A percentile compares a stretch with the other conserved stretches of the same genome.
phyloP scores from a whole-genome alignment of 2,329 filamentous ascomycete species.

The Colletotrichum gigasporum region DNA sequence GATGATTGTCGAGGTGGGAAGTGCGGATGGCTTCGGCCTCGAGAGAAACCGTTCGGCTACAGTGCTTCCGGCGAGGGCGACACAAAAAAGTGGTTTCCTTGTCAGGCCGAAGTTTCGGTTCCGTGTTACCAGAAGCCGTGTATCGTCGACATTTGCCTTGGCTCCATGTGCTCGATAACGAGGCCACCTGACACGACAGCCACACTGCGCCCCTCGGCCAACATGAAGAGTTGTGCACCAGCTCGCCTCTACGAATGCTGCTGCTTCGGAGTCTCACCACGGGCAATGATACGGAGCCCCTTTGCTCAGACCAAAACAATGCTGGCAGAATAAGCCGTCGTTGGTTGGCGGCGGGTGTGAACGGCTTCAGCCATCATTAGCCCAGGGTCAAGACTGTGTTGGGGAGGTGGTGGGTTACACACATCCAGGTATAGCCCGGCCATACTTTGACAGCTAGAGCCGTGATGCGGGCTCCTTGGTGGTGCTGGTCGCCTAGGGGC shows the following conservation, averaged over 20 bases:
- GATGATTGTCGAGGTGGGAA: neutral
- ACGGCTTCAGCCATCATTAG: neutral
- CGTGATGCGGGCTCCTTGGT: neutral
- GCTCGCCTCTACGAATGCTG: too few species aligned
- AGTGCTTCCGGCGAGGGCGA: conserved; percentile 5
- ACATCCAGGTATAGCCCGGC: neutral
- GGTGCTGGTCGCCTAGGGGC: neutral
- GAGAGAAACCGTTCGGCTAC: conserved; percentile 1
- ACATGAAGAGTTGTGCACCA: too few species aligned
- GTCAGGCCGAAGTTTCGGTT: neutral
- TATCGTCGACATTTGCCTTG: neutral
- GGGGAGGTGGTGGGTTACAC: conserved; percentile 1
- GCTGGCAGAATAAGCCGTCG: neutral
- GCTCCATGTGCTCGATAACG: neutral
- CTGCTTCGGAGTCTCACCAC: too few species aligned
- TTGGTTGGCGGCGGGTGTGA: neutral
- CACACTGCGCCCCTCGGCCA: too few species aligned
- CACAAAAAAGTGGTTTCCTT: conserved; percentile 11
- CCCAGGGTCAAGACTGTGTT: neutral
- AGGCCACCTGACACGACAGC: too few species aligned
- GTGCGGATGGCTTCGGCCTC: neutral
- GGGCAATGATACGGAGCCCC: too few species aligned
- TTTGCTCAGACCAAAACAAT: neutral
- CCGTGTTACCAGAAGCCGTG: conserved; percentile 6
- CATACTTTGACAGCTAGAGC: neutral